A percentile compares a stretch with the other conserved stretches of the same genome.
Evolutionary conservation across 1,139 yeast genomes (phyloP).

Genomic region (Hanseniaspora uvarum): DNA sequence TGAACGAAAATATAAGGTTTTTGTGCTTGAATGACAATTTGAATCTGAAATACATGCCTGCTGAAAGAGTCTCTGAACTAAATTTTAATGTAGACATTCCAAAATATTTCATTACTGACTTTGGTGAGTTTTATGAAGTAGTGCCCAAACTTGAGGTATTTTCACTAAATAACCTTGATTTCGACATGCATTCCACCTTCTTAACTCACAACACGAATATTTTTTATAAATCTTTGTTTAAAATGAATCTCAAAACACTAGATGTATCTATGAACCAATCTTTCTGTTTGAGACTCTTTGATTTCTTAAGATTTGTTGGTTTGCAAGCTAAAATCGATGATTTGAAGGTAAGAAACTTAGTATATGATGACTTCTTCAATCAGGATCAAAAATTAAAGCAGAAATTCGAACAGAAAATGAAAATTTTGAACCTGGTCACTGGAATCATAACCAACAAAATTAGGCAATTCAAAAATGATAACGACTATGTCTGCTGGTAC

Average conservation of each 20-base stretch:
- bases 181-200: background rate
- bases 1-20: background rate
- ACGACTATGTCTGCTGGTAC: conserved; percentile 6
- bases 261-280: conserved; percentile 7
- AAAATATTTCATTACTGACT: background rate
- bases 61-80: background rate
- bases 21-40: conserved; percentile 8
- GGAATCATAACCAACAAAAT: background rate
- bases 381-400: background rate
- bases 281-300: background rate
- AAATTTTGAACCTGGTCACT: background rate
- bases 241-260: background rate
- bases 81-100: background rate
- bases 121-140: background rate
- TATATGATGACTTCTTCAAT: background rate
- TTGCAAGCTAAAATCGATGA: background rate
- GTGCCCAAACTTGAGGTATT: conserved; percentile 4
- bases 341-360: background rate
- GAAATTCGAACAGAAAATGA: background rate
- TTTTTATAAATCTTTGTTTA: background rate
- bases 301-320: background rate
- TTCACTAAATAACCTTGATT: conserved; percentile 9
- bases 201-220: background rate
- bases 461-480: background rate
- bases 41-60: background rate